Evolutionary conservation across 108 stramenopile species (phyloP), one percentile per base, ranked within the genome.

Genomic region (Pseudonitzschia multiseries): DNA sequence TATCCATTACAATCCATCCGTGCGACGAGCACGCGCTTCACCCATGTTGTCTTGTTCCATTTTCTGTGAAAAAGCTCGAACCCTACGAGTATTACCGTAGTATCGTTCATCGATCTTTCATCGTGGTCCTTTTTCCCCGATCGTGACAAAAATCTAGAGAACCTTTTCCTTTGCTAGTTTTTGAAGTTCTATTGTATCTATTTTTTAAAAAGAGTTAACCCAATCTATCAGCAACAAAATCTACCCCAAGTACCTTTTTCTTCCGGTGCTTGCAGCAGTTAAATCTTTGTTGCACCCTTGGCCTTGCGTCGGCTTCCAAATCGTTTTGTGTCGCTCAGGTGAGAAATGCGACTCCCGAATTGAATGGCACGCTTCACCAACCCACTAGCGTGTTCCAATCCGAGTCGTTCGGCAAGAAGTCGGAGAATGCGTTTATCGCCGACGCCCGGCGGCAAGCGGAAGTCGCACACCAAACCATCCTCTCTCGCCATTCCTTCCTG

Each of bases 341-440:
- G 89, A 12, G 94, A 90, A 42, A 98, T 92, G 3, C 96, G 87
- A 68, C 90, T 92, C 4, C 97, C 97, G 71, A 98, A 98, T 73
- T 98, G 97, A 52, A 98, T 96, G 29, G 97, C 97, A 17, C 97
- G 83, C 71, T 98, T 98, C 22, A 91, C 93, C 29, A 96, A 73
- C 10, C 73, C 73, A 15, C 86, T 74, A 33, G 76, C 76, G 13
- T 68, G 68, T 2, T 68, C 40, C 29, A 72, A 69, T 63, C 77
- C 89, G 74, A 88, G 80, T 69, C 83, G 75, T 69, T 78, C 65
- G 17, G 79, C 80, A 28, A 95, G 82, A 13, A 86, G 48, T 41
- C 97, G 79, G 31, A 98, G 78, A 36, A 96, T 79, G 0, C 84
- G 83, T 72, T 98, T 98, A 43, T 96, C 96, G 29, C 96, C 97